phyloP scores from a whole-genome alignment of 305 asterid species.

The Andrographis paniculata region DNA sequence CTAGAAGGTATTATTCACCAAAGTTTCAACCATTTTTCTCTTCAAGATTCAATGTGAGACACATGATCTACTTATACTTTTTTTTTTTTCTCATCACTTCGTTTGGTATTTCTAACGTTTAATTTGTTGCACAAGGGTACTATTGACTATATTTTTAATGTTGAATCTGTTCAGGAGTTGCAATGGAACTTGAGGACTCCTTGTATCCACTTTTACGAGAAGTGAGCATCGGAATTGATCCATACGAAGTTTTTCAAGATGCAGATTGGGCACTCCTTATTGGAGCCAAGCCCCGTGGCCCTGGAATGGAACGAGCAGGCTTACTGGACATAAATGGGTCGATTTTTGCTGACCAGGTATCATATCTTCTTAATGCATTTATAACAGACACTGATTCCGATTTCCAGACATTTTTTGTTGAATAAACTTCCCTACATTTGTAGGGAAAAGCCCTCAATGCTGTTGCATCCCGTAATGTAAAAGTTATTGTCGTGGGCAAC shows the following conservation, averaged over 20 bases:
- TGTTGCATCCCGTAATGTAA: conserved; percentile 85
- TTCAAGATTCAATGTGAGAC: no score
- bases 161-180: conserved; percentile 56
- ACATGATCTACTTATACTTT: no score
- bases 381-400: neutral
- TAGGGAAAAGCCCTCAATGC: conserved; percentile 99
- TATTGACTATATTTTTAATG: neutral
- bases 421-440: neutral
- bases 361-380: conserved; percentile 2
- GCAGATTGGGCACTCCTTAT: conserved; percentile 98
- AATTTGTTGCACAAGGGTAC: neutral
- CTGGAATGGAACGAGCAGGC: conserved; percentile 96
- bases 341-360: conserved; percentile 84
- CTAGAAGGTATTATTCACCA: conserved; percentile 68
- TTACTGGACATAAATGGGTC: conserved; percentile 88
- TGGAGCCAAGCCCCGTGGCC: conserved; percentile 99
- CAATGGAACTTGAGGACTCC: conserved; percentile 99
- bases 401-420: neutral
- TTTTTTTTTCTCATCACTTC: no score
- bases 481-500: conserved; percentile 95
- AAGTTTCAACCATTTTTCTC: neutral
- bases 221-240: conserved; percentile 88
- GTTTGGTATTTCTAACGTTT: neutral
- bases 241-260: conserved; percentile 90
- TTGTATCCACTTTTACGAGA: conserved; percentile 88